Base-by-base conservation (phyloP, 2,329 filamentous ascomycete species). In the Blastomyces percursus region DNA sequence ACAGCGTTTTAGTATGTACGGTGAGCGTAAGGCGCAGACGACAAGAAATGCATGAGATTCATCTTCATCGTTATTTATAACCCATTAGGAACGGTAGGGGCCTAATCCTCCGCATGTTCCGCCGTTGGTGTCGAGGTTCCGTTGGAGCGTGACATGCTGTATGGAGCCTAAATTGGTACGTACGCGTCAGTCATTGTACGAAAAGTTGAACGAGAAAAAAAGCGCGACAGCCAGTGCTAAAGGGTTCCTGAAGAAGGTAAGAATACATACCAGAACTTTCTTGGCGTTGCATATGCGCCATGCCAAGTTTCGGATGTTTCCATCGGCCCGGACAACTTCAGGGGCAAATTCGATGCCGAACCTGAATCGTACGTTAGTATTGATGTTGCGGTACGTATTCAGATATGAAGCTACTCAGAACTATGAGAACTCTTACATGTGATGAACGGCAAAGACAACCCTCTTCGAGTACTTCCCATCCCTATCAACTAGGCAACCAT, bases 271-370 rank as follows among this genome's bases (percentile, higher is more conserved):
- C 77, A 97, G 76, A 67, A 96, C 94, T 76, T 92, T 90, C 80
- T 96, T 96, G 44, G 94, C 94, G 73, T 96, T 96, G 74, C 89
- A 94, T 66, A 99, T 90, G 71, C 94, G 84, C 92, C 93, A 96
- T 6, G 92, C 91, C 66, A 99, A 79, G 72, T 96, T 96, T 71
- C 83, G 85, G 64, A 97, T 89, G 68, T 87, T 95, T 6, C 94
- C 91, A 77, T 99, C 94, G 0, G 92, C 91, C 60, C 89, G 86
- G 40, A 99, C 94, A 0, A 97, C 93, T 54, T 91, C 90, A 0
- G 92, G 88, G 1, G 94, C 90, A 72, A 99, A 92, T 74, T 99
- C 94, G 64, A 99, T 89, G 60, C 92, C 94, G 73, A 99, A 88
- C 81, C 82, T 84, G 48, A 46, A 59, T 48, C 6, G 27, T n/a